These are phyloP conservation scores for Pleomassaria siparia DNA, from an alignment of 2,329 filamentous ascomycete genomes.

Conservation along the genomic window DNA sequence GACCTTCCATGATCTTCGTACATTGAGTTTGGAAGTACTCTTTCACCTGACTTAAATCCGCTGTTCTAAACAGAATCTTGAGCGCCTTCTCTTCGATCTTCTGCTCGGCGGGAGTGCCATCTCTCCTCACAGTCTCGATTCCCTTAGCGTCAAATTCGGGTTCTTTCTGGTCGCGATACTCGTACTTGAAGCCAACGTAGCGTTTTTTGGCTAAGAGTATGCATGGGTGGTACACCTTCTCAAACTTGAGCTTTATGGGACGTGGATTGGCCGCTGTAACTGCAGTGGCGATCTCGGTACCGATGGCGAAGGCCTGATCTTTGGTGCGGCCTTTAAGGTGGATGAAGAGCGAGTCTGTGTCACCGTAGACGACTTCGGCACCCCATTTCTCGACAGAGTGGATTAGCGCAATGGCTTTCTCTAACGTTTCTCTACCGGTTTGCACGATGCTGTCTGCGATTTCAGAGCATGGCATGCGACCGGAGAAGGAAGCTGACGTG, in stretches of 20 bases:
- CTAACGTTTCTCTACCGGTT: slow-evolving; percentile 89
- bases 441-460: slow-evolving; percentile 98
- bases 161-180: slow-evolving; percentile 69
- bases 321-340: slow-evolving; percentile 83
- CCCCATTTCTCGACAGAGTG: slow-evolving; percentile 86
- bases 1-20: slow-evolving; percentile 85
- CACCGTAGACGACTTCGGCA: slow-evolving; percentile 96
- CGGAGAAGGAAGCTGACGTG: slow-evolving; percentile 93
- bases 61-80: slow-evolving; percentile 84
- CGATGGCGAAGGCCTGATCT: slow-evolving; percentile 88
- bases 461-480: slow-evolving; percentile 95
- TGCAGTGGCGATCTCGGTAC: slow-evolving; percentile 84
- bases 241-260: slow-evolving; percentile 94
- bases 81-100: slow-evolving; percentile 94
- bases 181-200: slow-evolving; percentile 98
- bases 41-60: slow-evolving; percentile 87
- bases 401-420: slow-evolving; percentile 89
- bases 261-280: slow-evolving; percentile 88
- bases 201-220: slow-evolving; percentile 94
- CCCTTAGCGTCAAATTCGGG: slow-evolving; percentile 98
- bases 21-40: slow-evolving; percentile 88
- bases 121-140: slow-evolving; percentile 93
- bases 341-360: slow-evolving; percentile 94
- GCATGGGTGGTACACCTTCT: slow-evolving; percentile 97
- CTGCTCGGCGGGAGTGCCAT: slow-evolving; percentile 92